Percentiles rank a stretch among this genome's conserved stretches.
These are phyloP conservation scores for Hydnomerulius pinastri DNA, from an alignment of 768 basidiomycete genomes.

Conservation along the genomic window DNA sequence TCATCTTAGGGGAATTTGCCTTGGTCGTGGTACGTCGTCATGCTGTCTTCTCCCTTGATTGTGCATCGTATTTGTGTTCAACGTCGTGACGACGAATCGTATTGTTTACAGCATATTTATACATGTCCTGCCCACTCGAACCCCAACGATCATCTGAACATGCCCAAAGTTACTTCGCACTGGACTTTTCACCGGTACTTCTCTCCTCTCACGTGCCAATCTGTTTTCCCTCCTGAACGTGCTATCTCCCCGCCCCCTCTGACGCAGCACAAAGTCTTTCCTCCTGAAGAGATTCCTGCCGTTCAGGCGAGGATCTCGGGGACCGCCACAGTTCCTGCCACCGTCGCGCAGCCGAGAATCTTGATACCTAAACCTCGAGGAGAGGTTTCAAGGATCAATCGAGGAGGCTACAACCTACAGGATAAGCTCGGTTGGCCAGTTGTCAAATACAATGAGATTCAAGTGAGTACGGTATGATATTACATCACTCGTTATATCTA, in stretches of 20 bases:
- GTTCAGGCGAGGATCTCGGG: no score
- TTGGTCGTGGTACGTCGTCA: no score
- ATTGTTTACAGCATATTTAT: no score
- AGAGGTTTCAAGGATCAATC: neutral
- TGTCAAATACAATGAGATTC: neutral
- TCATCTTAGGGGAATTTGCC: no score
- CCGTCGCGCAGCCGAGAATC: neutral
- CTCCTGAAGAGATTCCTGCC: neutral
- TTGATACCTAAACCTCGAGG: slow-evolving; percentile 2
- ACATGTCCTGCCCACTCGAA: no score
- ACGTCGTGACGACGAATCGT: no score
- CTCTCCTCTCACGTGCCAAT: slow-evolving; percentile 5
- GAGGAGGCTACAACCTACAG: slow-evolving; percentile 1
- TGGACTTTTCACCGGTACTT: slow-evolving; percentile 6
- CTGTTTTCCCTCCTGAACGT: slow-evolving; percentile 2
- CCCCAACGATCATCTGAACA: slow-evolving; percentile 1
- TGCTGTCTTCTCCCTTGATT: no score
- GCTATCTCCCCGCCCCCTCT: neutral
- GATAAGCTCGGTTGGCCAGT: neutral
- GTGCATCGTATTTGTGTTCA: no score
- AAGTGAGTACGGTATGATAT: no score
- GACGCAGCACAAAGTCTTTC: slow-evolving; percentile 3
- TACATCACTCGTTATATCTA: no score
- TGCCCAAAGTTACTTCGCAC: neutral
- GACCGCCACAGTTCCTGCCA: neutral